These are phyloP conservation scores for Diutina pseudorugosa DNA, from an alignment of 1,139 yeast species.

Conservation along the genomic window DNA sequence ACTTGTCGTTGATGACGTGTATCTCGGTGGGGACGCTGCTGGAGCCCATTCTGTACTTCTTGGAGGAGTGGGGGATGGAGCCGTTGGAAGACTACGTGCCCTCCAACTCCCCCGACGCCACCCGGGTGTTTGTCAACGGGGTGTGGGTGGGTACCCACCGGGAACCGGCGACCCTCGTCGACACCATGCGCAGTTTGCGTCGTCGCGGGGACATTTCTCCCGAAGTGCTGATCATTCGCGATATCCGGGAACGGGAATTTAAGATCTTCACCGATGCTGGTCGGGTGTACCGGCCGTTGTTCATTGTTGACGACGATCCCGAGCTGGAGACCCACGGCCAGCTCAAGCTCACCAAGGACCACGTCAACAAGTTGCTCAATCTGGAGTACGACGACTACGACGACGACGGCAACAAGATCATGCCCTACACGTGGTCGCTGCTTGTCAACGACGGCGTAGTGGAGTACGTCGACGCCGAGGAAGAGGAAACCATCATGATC, in stretches of 20 bases:
- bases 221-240: conserved; percentile 93
- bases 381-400: conserved; percentile 50
- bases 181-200: conserved; percentile 82
- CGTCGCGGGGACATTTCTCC: conserved; percentile 94
- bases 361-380: conserved; percentile 57
- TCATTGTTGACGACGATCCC: conserved; percentile 78
- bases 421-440: conserved; percentile 69
- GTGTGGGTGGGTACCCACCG: conserved; percentile 99
- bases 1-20: conserved; percentile 91
- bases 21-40: conserved; percentile 97
- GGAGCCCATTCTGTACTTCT: conserved; percentile 82
- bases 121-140: conserved; percentile 94
- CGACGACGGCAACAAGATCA: conserved; percentile 24
- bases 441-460: conserved; percentile 78
- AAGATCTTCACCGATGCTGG: conserved; percentile 98
- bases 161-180: conserved; percentile 84
- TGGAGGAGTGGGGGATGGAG: conserved; percentile 99
- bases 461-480: conserved; percentile 94
- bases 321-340: conserved; percentile 69
- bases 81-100: conserved; percentile 95
- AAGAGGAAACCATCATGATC: conserved; percentile 94
- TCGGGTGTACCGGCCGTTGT: conserved; percentile 90
- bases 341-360: conserved; percentile 73
- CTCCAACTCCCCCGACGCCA: conserved; percentile 80
- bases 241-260: conserved; percentile 91